Evolutionary conservation across 2,329 filamentous ascomycete genomes (phyloP).

Genomic region (Fonsecaea pugnacius): DNA sequence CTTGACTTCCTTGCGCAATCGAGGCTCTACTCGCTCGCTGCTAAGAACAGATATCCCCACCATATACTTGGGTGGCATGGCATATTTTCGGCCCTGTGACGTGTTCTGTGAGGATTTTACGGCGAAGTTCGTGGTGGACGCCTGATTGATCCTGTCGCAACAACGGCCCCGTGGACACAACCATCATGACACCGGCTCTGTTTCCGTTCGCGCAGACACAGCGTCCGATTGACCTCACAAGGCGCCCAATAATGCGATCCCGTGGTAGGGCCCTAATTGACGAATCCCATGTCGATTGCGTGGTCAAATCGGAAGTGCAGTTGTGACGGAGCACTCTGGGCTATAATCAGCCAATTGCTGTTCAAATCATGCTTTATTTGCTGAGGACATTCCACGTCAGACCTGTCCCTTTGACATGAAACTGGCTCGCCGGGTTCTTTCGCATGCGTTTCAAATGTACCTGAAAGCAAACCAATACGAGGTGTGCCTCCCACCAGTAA

Average conservation of each 20-base stretch:
- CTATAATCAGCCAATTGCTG: constrained; percentile 1
- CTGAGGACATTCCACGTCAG: constrained; percentile 17
- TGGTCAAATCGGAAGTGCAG: constrained; percentile 9
- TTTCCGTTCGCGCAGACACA: not conserved
- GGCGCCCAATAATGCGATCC: constrained; percentile 7
- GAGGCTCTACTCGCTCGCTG: not conserved
- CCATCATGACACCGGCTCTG: not conserved
- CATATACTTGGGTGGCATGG: not conserved
- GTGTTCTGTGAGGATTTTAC: not conserved
- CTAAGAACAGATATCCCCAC: not conserved
- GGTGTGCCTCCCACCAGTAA: not conserved
- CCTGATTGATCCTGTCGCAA: constrained; percentile 12
- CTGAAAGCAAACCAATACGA: not conserved
- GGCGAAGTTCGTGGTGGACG: not conserved
- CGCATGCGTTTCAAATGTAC: constrained; percentile 1
- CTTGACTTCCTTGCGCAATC: not conserved
- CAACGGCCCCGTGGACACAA: not conserved
- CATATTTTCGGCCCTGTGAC: constrained; percentile 4
- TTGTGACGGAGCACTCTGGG: not conserved
- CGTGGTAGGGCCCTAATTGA: constrained; percentile 7
- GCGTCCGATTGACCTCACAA: constrained; percentile 1
- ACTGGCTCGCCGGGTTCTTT: not conserved
- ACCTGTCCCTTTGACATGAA: constrained; percentile 3
- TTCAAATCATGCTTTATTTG: constrained; percentile 6
- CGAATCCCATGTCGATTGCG: constrained; percentile 7